These are phyloP conservation scores for Quercus tomentella DNA, from an alignment of 331 rosid genomes.

Conservation along the genomic window DNA sequence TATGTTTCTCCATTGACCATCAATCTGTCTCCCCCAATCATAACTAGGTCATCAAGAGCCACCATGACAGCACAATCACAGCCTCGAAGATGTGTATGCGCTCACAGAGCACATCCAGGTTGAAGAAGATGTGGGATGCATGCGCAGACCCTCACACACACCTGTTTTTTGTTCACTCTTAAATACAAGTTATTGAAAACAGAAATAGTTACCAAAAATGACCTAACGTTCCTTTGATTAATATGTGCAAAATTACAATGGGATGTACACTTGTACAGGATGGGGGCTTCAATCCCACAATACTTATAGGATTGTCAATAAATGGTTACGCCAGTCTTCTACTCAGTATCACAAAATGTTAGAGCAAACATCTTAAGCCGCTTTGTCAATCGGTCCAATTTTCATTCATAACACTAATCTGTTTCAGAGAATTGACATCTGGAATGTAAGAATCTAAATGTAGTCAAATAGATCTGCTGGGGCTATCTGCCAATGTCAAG, in stretches of 20 bases:
- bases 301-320: background rate
- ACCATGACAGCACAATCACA: too few species aligned
- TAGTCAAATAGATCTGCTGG: background rate
- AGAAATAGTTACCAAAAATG: too few species aligned
- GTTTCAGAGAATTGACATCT: background rate
- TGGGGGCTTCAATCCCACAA: background rate
- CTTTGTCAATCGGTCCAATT: background rate
- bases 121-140: too few species aligned
- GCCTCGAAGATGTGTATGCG: too few species aligned
- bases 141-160: too few species aligned
- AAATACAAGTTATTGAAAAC: too few species aligned
- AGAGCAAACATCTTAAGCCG: background rate
- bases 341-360: background rate
- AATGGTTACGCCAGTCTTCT: background rate
- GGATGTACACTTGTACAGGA: background rate
- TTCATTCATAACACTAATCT: background rate
- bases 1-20: too few species aligned
- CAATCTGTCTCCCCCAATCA: too few species aligned
- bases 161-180: too few species aligned
- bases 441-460: background rate
- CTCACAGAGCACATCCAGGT: too few species aligned
- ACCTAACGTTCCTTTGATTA: background rate
- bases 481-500: constrained; percentile 9
- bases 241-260: background rate
- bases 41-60: too few species aligned